A percentile compares a stretch with the other conserved stretches of the same genome.
Evolutionary conservation across 179 eudicot genomes (phyloP).

Genomic region (Vitellaria paradoxa): DNA sequence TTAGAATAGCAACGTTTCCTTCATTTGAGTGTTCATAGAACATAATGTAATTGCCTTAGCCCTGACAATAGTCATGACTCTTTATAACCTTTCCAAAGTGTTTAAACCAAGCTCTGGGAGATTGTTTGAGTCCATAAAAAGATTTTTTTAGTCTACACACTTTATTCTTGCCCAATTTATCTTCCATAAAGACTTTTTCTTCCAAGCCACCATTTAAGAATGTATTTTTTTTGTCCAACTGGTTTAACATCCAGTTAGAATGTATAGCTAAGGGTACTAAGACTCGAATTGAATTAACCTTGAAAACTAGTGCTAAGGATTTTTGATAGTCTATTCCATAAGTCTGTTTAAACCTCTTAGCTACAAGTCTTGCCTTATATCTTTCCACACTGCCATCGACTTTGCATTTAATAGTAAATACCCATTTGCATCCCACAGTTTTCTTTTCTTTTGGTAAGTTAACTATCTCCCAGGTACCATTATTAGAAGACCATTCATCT

Average conservation of each 20-base stretch:
- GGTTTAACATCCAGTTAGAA: neutral
- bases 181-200: neutral
- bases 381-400: neutral
- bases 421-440: neutral
- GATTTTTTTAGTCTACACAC: neutral
- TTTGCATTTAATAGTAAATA: neutral
- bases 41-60: too few relatives aligned
- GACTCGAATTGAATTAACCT: neutral
- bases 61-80: too few relatives aligned
- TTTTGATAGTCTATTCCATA: neutral
- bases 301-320: neutral
- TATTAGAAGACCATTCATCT: neutral
- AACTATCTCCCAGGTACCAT: neutral
- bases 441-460: neutral
- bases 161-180: neutral
- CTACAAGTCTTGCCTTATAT: neutral
- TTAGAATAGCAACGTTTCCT: too few relatives aligned
- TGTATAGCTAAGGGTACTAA: neutral
- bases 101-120: neutral
- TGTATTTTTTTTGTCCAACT: neutral
- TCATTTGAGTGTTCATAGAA: neutral
- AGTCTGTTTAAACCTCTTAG: neutral
- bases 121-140: neutral
- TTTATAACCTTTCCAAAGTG: too few relatives aligned
- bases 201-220: slow-evolving; percentile 1